These are phyloP conservation scores for Termitomyces sp. DNA, from an alignment of 768 basidiomycete genomes.

Conservation along the genomic window DNA sequence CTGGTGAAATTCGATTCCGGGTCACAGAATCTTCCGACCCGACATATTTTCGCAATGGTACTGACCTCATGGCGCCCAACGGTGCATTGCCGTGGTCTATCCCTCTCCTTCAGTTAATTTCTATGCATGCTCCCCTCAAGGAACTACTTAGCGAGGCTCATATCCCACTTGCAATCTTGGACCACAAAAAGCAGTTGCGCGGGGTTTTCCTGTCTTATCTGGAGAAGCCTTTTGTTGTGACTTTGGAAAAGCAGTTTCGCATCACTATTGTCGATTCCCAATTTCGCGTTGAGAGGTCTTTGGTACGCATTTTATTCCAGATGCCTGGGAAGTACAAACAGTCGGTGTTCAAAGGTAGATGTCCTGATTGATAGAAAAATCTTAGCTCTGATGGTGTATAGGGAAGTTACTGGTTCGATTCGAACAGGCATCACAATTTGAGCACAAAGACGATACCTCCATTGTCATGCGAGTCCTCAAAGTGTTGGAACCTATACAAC, in stretches of 20 bases:
- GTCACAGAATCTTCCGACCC: not conserved
- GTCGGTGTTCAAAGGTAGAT: not conserved
- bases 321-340: not conserved
- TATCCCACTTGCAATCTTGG: not conserved
- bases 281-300: not conserved
- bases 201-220: not conserved
- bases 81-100: not conserved
- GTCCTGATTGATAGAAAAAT: not conserved
- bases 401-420: not conserved
- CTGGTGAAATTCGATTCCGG: not conserved
- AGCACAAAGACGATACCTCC: not conserved
- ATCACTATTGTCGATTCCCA: not conserved
- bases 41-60: not conserved
- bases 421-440: not conserved
- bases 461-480: not conserved
- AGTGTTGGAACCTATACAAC: not conserved
- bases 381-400: not conserved
- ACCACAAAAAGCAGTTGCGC: too few relatives aligned
- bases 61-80: not conserved
- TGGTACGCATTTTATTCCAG: not conserved
- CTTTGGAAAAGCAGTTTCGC: not conserved
- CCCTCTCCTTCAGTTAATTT: not conserved
- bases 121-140: not conserved
- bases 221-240: not conserved
- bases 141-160: not conserved